Evolutionary conservation across 75 land plant genomes (phyloP).

Genomic region (Pseudotsuga menziesii): DNA sequence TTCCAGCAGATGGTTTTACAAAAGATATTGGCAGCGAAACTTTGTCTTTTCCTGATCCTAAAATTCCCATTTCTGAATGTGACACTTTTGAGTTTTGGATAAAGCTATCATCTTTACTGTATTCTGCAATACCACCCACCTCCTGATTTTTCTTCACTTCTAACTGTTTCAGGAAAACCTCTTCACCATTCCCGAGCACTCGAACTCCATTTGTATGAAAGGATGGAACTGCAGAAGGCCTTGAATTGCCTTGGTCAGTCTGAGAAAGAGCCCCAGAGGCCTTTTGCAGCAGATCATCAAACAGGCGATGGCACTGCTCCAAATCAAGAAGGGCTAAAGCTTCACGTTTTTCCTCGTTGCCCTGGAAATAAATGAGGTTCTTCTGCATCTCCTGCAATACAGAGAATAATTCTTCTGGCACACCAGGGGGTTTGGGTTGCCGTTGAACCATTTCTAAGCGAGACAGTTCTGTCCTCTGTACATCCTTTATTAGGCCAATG

Average conservation of each 20-base stretch:
- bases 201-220: not conserved
- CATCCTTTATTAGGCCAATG: slow-evolving; percentile 28
- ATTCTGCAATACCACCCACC: not conserved
- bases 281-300: slow-evolving; percentile 53
- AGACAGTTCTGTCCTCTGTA: slow-evolving; percentile 21
- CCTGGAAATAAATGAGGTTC: slow-evolving; percentile 24
- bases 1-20: not conserved
- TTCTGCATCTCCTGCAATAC: slow-evolving; percentile 52
- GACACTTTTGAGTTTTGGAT: slow-evolving; percentile 1
- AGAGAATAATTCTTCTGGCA: slow-evolving; percentile 56
- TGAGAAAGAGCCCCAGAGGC: slow-evolving; percentile 28
- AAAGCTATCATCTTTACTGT: slow-evolving; percentile 5
- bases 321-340: slow-evolving; percentile 39
- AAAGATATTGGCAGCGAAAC: not conserved
- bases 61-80: not conserved
- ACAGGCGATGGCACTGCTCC: slow-evolving; percentile 34
- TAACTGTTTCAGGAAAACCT: not conserved
- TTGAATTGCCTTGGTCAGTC: slow-evolving; percentile 1
- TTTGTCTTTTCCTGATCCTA: not conserved
- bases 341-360: slow-evolving; percentile 49
- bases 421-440: slow-evolving; percentile 27
- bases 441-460: slow-evolving; percentile 32
- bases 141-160: slow-evolving; percentile 4
- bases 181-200: not conserved
- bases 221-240: not conserved